Base-by-base conservation (phyloP, 495 filamentous ascomycete genomes). In the Evansstolkia leycettana region DNA sequence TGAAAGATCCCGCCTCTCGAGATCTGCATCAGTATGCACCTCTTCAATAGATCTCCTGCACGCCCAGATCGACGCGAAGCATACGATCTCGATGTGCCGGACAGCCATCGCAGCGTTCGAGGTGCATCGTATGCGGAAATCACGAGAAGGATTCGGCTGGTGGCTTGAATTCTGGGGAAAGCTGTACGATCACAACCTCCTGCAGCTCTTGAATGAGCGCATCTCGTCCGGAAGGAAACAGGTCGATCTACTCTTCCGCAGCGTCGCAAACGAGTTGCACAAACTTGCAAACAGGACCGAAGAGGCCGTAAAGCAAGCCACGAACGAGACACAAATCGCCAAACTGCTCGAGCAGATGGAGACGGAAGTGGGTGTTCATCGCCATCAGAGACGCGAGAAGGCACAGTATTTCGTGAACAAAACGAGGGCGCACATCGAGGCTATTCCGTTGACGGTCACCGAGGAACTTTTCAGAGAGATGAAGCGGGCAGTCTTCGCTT, bases 121-220 rank as follows among this genome's bases (percentile, higher is more conserved):
- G 27, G 27, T 50, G 7, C 47, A 42, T 7, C 45, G 51, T 2
- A 39, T 54, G 17, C 45, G 40, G 31, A 50, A 50, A n/a, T 48
- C 51, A 6, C 45, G 51, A 17, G 36, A 26, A 11, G 51, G 51
- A 7, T 33, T 46, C 10, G 40, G 31, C 23, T 28, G 46, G 35
- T 54, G 51, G 51, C 25, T 46, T 11, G 29, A 34, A 10, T 50
- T 50, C 38, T 54, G 51, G 51, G 34, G 48, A 5, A 37, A 31
- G 9, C 30, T 50, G 15, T 54, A 50, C 28, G 29, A 41, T 0
- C 45, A 45, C 2, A 26, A 35, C 11, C 43, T 48, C 32, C 36
- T 38, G 1, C 36, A 34, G 8, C 11, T 31, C 1, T 28, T 54
- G 3, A 24, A 31, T 7, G 29, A 28, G 12, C 33, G 37, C 26